phyloP scores from a whole-genome alignment of 108 stramenopile species.

The Skeletonema marinoi region DNA sequence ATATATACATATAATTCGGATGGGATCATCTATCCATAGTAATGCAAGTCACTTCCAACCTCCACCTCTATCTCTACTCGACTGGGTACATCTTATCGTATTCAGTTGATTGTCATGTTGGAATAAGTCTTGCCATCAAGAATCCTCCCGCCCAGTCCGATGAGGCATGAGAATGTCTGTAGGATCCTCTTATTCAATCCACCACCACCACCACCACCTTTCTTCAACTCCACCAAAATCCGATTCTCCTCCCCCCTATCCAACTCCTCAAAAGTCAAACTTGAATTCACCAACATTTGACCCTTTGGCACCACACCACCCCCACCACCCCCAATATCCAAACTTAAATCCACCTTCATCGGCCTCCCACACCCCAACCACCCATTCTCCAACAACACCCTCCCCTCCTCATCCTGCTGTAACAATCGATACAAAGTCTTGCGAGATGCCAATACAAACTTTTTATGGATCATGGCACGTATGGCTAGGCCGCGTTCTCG shows the following conservation, averaged over 20 bases:
- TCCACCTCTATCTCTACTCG: too few relatives aligned
- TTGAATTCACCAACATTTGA: background rate
- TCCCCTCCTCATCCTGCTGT: background rate
- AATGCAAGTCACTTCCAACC: too few relatives aligned
- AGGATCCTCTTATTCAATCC: background rate
- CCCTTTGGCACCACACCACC: background rate
- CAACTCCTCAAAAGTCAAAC: background rate
- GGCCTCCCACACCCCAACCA: background rate
- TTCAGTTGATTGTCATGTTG: too few relatives aligned
- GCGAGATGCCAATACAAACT: background rate
- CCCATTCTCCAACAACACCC: background rate
- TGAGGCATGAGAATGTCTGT: too few relatives aligned
- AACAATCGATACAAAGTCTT: background rate
- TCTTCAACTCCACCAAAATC: background rate
- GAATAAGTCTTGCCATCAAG: too few relatives aligned
- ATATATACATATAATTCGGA: too few relatives aligned
- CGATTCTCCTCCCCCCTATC: background rate
- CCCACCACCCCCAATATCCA: background rate
- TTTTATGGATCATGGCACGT: conserved; percentile 7
- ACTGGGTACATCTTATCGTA: too few relatives aligned
- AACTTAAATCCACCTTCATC: background rate
- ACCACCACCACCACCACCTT: background rate
- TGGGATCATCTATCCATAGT: too few relatives aligned
- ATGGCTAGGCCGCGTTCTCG: conserved; percentile 2
- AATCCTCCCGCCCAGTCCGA: too few relatives aligned